Conservation (phyloP, 305 asterid genomes). For the Fraxinus greggii region DNA sequence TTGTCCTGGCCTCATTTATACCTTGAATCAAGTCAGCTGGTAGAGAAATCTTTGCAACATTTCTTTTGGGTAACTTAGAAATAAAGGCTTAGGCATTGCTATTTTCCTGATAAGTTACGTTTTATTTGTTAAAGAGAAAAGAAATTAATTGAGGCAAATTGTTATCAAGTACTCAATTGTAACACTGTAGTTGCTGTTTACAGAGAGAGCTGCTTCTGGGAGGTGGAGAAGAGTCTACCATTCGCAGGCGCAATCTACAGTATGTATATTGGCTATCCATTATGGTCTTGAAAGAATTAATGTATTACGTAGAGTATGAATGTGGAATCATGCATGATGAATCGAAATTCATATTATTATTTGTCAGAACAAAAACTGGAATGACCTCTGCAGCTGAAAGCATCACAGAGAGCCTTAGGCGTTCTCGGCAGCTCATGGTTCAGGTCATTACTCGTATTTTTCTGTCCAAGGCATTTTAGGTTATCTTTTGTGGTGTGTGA, state of each 20-base stretch:
- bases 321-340: not conserved
- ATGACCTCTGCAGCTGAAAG: constrained; percentile 98
- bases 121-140: not conserved
- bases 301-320: constrained; percentile 16
- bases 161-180: constrained; percentile 5
- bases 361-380: constrained; percentile 84
- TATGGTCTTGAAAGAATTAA: not conserved
- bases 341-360: constrained; percentile 12
- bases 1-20: too few relatives aligned
- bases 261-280: constrained; percentile 34
- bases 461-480: constrained; percentile 3
- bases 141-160: not conserved
- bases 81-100: not conserved
- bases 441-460: constrained; percentile 45
- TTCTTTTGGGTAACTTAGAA: not conserved
- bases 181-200: constrained; percentile 26
- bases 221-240: constrained; percentile 94
- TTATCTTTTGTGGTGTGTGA: not conserved
- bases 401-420: constrained; percentile 91
- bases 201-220: constrained; percentile 96
- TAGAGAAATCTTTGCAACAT: not conserved
- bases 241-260: constrained; percentile 87
- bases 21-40: not conserved
- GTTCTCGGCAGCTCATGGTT: constrained; percentile 94
- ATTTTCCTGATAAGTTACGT: not conserved